Conservation (phyloP, 768 basidiomycete species). For the Mycena venus region DNA sequence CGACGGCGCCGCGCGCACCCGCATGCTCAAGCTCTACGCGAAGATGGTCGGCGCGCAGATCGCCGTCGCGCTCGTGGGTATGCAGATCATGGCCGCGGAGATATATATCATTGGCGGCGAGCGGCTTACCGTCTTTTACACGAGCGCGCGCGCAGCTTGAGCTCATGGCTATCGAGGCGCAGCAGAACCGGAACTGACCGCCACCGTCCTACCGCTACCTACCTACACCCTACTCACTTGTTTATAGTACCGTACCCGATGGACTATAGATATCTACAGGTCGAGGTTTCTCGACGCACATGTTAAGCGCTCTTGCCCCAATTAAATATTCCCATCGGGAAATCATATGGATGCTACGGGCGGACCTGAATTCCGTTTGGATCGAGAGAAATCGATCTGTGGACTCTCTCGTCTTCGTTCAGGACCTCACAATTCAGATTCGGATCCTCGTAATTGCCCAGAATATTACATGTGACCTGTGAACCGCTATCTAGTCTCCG, state of each 20-base stretch:
- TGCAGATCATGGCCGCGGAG: constrained; percentile 1
- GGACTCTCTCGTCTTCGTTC: too few relatives aligned
- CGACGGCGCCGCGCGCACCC: constrained; percentile 8
- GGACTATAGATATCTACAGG: neutral
- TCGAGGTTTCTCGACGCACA: neutral
- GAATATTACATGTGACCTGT: too few relatives aligned
- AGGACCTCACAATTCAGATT: too few relatives aligned
- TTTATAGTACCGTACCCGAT: neutral
- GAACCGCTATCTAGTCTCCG: too few relatives aligned
- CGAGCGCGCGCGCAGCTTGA: constrained; percentile 7
- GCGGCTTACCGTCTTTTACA: neutral
- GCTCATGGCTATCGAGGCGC: neutral
- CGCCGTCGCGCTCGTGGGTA: neutral
- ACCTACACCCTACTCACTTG: neutral
- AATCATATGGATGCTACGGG: too few relatives aligned
- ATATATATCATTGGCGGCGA: constrained; percentile 19
- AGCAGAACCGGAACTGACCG: neutral
- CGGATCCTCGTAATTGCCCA: too few relatives aligned
- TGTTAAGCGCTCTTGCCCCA: neutral
- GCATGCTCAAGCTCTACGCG: constrained; percentile 17
- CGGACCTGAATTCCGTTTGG: too few relatives aligned
- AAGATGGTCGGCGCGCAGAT: constrained; percentile 11
- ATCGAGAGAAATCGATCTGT: too few relatives aligned
- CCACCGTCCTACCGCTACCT: neutral
- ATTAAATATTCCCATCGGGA: neutral